A percentile compares a stretch with the other conserved stretches of the same genome.
These are phyloP conservation scores for Talaromyces sp. DNA, from an alignment of 2,329 filamentous ascomycete species.

Conservation along the genomic window DNA sequence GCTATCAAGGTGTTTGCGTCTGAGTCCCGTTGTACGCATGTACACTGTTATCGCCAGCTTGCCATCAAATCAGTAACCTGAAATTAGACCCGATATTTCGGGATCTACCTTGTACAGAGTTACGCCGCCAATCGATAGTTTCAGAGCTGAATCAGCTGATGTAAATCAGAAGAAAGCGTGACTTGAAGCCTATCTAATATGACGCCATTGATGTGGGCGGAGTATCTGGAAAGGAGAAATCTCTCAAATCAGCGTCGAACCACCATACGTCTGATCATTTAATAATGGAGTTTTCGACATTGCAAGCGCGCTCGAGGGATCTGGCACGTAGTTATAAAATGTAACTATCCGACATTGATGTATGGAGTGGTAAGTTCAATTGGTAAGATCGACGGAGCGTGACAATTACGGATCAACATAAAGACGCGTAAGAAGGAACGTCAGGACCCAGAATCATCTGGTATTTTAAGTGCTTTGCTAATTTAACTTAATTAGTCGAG, in stretches of 20 bases:
- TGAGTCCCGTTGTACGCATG: not conserved
- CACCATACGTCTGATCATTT: not conserved
- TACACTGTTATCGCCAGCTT: not conserved
- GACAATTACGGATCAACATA: conserved; percentile 6
- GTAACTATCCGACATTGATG: not conserved
- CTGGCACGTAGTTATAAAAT: not conserved
- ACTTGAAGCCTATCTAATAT: not conserved
- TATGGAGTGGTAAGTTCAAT: not conserved
- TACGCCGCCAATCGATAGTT: not conserved
- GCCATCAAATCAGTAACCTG: not conserved
- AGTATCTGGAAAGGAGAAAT: not conserved
- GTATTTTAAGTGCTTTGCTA: not conserved
- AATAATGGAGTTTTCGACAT: not conserved
- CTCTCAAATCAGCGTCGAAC: not conserved
- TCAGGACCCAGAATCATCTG: not conserved
- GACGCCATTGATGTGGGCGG: conserved; percentile 1
- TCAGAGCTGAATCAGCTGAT: not conserved
- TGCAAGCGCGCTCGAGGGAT: not conserved
- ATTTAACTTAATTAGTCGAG: conserved; percentile 1
- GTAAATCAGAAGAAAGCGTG: not conserved
- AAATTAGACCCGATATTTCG: conserved; percentile 1
- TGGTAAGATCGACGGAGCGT: not conserved
- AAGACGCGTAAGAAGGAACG: conserved; percentile 10
- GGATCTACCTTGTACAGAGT: conserved; percentile 3
- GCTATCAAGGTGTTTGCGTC: not conserved